These are phyloP conservation scores for Parathielavia hyrcaniae DNA, from an alignment of 495 filamentous ascomycete genomes.

Conservation along the genomic window DNA sequence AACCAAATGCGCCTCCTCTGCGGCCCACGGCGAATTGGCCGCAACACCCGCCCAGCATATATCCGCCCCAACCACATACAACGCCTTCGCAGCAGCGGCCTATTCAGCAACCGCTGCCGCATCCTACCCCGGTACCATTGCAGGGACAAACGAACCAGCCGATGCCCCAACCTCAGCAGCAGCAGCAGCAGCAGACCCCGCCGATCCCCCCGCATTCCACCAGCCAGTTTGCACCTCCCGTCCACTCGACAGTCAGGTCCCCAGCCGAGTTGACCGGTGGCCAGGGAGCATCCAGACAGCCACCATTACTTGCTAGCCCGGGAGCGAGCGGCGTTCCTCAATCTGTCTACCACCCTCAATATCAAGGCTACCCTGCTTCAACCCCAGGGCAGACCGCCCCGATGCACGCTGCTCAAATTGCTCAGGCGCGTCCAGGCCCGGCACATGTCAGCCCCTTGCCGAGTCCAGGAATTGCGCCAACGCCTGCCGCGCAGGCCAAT, in stretches of 20 bases:
- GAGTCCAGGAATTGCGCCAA: slow-evolving; percentile 18
- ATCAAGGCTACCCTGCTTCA: slow-evolving; percentile 15
- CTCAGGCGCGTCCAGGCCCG: slow-evolving; percentile 10
- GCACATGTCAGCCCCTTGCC: slow-evolving; percentile 16
- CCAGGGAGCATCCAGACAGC: slow-evolving; percentile 4
- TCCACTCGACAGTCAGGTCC: slow-evolving; percentile 26
- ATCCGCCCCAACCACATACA: slow-evolving; percentile 2
- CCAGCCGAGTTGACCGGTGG: slow-evolving; percentile 4
- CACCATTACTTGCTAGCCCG: slow-evolving; percentile 8
- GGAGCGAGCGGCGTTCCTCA: slow-evolving; percentile 8
- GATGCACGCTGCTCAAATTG: slow-evolving; percentile 9
- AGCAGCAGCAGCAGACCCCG: slow-evolving; percentile 27
- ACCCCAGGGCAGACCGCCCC: slow-evolving; percentile 11
- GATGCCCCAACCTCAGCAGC: too few species aligned
- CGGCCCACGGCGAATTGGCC: slow-evolving; percentile 23
- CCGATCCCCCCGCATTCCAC: slow-evolving; percentile 36
- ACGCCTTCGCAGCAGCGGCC: slow-evolving; percentile 21
- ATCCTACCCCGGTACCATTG: slow-evolving; percentile 22
- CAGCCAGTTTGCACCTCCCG: slow-evolving; percentile 33
- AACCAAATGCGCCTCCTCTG: slow-evolving; percentile 27
- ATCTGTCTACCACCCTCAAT: slow-evolving; percentile 19
- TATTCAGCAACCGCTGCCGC: slow-evolving; percentile 18
- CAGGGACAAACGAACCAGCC: slow-evolving; percentile 26
- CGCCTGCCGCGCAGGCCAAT: slow-evolving; percentile 27
- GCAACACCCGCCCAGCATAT: slow-evolving; percentile 22